phyloP scores from a whole-genome alignment of 441 rosid species.

The Corymbia citriodora region DNA sequence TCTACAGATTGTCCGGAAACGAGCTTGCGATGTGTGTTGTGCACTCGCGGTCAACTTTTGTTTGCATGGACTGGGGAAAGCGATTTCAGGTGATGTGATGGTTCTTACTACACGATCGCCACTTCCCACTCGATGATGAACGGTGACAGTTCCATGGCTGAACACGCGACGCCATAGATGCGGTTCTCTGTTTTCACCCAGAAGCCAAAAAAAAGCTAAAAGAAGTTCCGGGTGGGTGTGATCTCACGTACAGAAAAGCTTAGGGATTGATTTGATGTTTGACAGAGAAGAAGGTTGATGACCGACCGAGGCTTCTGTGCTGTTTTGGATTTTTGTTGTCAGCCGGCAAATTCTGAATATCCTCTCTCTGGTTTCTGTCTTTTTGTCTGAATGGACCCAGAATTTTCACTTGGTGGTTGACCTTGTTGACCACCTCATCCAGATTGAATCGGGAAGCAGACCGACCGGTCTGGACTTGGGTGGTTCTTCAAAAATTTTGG shows the following conservation, averaged over 20 bases:
- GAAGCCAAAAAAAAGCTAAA: too few relatives aligned
- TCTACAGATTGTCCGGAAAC: too few relatives aligned
- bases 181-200: neutral
- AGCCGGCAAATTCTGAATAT: neutral
- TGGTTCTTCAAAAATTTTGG: too few relatives aligned
- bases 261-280: neutral
- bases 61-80: neutral
- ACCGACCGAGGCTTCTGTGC: neutral
- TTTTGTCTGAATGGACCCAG: neutral
- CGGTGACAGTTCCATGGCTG: neutral
- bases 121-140: neutral
- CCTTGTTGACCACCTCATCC: too few relatives aligned
- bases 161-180: neutral
- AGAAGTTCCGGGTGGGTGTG: too few relatives aligned
- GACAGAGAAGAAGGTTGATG: neutral
- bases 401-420: too few relatives aligned
- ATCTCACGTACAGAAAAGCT: neutral
- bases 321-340: neutral
- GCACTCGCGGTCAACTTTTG: too few relatives aligned
- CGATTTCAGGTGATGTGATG: neutral
- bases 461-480: accelerated
- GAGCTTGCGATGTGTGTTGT: too few relatives aligned
- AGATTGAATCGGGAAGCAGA: too few relatives aligned
- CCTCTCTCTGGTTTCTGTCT: neutral
- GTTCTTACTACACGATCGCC: too few relatives aligned